phyloP scores from a whole-genome alignment of 2,329 filamentous ascomycete species.

The Curvularia sp. region DNA sequence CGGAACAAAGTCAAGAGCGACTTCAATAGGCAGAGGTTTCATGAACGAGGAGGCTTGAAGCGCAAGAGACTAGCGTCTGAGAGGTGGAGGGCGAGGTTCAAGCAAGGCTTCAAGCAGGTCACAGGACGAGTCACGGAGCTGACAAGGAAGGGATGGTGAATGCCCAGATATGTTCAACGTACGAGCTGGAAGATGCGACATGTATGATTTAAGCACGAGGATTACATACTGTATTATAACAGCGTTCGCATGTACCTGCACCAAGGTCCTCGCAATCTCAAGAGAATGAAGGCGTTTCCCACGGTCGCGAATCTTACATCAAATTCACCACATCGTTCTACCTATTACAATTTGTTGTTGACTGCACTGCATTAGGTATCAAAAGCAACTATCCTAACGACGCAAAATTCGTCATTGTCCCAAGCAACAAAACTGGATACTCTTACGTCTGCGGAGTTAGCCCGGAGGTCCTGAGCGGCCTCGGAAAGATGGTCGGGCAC shows the following conservation, averaged over 20 bases:
- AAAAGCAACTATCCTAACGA: too few relatives aligned
- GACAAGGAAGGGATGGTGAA: conserved; percentile 79
- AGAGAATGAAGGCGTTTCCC: not conserved
- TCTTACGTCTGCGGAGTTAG: conserved; percentile 9
- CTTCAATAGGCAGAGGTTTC: conserved; percentile 67
- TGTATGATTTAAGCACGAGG: conserved; percentile 4
- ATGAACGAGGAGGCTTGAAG: conserved; percentile 78
- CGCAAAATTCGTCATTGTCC: not conserved
- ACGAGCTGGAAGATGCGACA: not conserved
- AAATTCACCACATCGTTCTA: not conserved
- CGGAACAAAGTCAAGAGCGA: conserved; percentile 67
- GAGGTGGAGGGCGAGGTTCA: conserved; percentile 74
- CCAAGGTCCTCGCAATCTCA: not conserved
- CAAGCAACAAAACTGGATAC: not conserved
- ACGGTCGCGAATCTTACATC: not conserved
- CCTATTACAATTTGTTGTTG: not conserved
- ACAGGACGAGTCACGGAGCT: conserved; percentile 71
- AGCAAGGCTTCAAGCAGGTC: conserved; percentile 69
- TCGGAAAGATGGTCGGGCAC: conserved; percentile 6
- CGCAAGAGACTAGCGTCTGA: conserved; percentile 75
- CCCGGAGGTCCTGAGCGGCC: conserved; percentile 11
- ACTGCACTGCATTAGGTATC: not conserved
- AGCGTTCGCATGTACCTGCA: conserved; percentile 10
- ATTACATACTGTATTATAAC: conserved; percentile 13
- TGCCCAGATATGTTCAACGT: not conserved